Base-by-base conservation (phyloP, 2,329 filamentous ascomycete genomes). In the Karstenula rhodostoma region DNA sequence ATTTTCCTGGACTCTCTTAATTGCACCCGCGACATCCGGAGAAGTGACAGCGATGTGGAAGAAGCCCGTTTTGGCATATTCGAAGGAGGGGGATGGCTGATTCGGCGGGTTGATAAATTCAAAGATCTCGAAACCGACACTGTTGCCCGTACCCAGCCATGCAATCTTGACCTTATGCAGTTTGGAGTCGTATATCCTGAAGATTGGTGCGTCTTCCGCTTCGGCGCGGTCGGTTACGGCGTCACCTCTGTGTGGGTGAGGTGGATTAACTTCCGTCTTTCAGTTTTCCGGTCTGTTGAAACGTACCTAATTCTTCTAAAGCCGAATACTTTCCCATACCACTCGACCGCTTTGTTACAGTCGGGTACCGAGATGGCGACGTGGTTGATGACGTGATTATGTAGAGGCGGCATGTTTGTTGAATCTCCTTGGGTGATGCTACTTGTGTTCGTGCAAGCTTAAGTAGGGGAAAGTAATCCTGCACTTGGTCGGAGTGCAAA, bases 41-140 rank as follows among this genome's bases (percentile, higher is more conserved):
- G 67, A 66, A 22, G 75, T 78, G 15, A 77, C 66, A 12, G 68
- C 72, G 54, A 75, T 68, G 61, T 78, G 76, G 58, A 77, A 78
- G 58, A 78, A 74, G 4, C 76, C 76, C n/a, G 64, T 64, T 22
- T 67, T 63, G 17, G 64, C 66, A 58, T 73, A 78, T 10, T 68
- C 64, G 49, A 69, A 67, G 5, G 46, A n/a, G 2, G 47, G 44
- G 42, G 15, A 33, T 1, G 33, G 37, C 43, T 58, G 2, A 42
- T 53, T 37, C 23, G 58, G 54, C 32, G 64, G 74, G 57, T 74
- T 69, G 29, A 73, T 59, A 59, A 77, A 77, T 56, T 77, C 67
- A 51, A 78, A 78, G 8, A 77, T 42, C 61, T 77, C 74, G 42
- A 76, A 69, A 17, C 74, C 74, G 13, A 77, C 71, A 37, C 72